Evolutionary conservation across 805 yeast species (phyloP), one percentile per base, ranked within the genome.

Genomic region (Pichia thaimueangensis): DNA sequence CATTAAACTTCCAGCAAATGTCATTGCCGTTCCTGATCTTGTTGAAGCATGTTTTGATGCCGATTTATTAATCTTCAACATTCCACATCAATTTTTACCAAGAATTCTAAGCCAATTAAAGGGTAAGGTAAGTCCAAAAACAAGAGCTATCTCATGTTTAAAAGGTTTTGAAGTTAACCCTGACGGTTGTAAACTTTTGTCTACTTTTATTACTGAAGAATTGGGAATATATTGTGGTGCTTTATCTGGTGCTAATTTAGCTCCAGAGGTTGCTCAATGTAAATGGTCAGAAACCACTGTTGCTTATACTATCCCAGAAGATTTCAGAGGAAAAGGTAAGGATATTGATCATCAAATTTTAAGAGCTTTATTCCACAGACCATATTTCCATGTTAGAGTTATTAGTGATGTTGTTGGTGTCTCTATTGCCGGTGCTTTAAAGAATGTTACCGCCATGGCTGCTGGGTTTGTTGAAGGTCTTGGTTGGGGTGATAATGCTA

Each of bases 401-500:
- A 76, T 87, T 45, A 80, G 80, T 47, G 98, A 93, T 63, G 95
- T 91, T 44, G 94, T 94, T 20, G 98, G 98, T 62, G 93, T 88
- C 45, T 86, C 96, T 2, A 77, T 93, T 47, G 95, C 96, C 34
- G 98, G 98, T 61, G 98, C 98, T 10, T 76, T 93, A 65, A 93
- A 93, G 71, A 93, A 93, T 67, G 86, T 93, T 41, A 91, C 91
- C 49, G 98, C 98, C 29, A 71, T 88, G 59, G 94, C 96, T 50
- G 96, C 94, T 48, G 98, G 98, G 43, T 86, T 93, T 60, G 97
- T 91, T 49, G 95, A 87, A 66, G 98, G 98, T 55, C 74, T 86
- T 50, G 96, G 95, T 50, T 93, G 98, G 98, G 98, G 98, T 64
- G 96, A 88, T 67, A 93, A 93, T 63, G 97, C 98, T 51, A 88